Percentiles rank a stretch among this genome's conserved stretches.
These are phyloP conservation scores for Suhomyces kilbournensis DNA, from an alignment of 805 yeast genomes.

Conservation along the genomic window DNA sequence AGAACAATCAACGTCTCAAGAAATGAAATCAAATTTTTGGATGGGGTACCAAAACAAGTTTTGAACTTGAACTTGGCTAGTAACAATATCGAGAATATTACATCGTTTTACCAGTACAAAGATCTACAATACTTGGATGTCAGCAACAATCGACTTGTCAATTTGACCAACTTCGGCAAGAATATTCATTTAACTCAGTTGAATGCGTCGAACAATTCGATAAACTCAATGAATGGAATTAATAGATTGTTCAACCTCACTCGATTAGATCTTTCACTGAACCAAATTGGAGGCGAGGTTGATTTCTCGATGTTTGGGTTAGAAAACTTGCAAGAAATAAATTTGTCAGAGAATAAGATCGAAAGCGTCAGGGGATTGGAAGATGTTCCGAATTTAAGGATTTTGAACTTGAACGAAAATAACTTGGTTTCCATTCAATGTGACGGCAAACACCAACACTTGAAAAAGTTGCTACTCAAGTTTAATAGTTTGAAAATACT, in stretches of 20 bases:
- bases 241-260: slow-evolving; percentile 37
- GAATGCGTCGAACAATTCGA: slow-evolving; percentile 33
- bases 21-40: slow-evolving; percentile 42
- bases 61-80: slow-evolving; percentile 37
- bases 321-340: slow-evolving; percentile 42
- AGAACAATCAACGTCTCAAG: slow-evolving; percentile 36
- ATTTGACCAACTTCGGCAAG: slow-evolving; percentile 32
- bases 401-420: slow-evolving; percentile 44
- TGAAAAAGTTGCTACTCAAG: slow-evolving; percentile 39
- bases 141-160: slow-evolving; percentile 34
- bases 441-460: slow-evolving; percentile 18
- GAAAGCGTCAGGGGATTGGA: slow-evolving; percentile 33
- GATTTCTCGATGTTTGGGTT: slow-evolving; percentile 34
- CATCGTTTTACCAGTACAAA: slow-evolving; percentile 38
- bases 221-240: slow-evolving; percentile 37
- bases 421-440: slow-evolving; percentile 22
- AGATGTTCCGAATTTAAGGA: slow-evolving; percentile 29
- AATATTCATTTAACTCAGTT: slow-evolving; percentile 45
- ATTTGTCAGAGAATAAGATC: slow-evolving; percentile 43
- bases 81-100: slow-evolving; percentile 39
- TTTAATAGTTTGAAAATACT: slow-evolving; percentile 34
- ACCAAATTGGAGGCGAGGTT: slow-evolving; percentile 36
- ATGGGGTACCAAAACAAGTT: slow-evolving; percentile 43
- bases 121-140: slow-evolving; percentile 44
- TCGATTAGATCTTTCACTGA: slow-evolving; percentile 40